A percentile compares a stretch with the other conserved stretches of the same genome.
phyloP scores from a whole-genome alignment of 2,329 filamentous ascomycete genomes.

The Talaromyces sp. region DNA sequence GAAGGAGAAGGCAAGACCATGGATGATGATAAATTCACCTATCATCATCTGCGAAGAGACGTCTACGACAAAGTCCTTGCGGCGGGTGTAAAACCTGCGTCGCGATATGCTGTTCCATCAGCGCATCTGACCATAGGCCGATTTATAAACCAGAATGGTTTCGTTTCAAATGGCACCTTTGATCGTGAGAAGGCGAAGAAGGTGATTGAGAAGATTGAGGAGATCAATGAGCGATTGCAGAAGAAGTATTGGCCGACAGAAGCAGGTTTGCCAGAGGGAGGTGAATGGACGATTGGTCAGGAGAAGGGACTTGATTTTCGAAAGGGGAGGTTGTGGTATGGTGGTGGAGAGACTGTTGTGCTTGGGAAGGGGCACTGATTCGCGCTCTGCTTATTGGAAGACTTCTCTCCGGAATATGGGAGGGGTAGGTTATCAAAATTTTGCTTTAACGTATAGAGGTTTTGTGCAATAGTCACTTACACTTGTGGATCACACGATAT shows the following conservation, averaged over 20 bases:
- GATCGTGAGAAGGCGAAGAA: slow-evolving; percentile 56
- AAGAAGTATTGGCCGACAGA: slow-evolving; percentile 65
- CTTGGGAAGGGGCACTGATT: slow-evolving; percentile 49
- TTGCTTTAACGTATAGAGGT: background rate
- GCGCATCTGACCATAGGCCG: slow-evolving; percentile 85
- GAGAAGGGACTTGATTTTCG: slow-evolving; percentile 76
- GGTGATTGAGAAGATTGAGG: slow-evolving; percentile 71
- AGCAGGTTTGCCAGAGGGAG: slow-evolving; percentile 47
- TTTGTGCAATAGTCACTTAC: background rate
- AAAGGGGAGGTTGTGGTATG: slow-evolving; percentile 81
- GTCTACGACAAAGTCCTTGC: slow-evolving; percentile 62
- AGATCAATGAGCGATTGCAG: slow-evolving; percentile 73
- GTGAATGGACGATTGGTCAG: slow-evolving; percentile 85
- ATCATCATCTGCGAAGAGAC: slow-evolving; percentile 85
- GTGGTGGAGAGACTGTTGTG: slow-evolving; percentile 68
- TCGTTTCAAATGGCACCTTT: slow-evolving; percentile 34
- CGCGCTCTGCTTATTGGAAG: background rate
- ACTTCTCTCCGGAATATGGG: no score
- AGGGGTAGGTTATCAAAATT: background rate
- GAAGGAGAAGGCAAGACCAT: slow-evolving; percentile 48
- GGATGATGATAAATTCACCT: slow-evolving; percentile 69
- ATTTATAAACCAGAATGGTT: slow-evolving; percentile 68
- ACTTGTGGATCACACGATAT: background rate
- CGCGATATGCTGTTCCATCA: slow-evolving; percentile 83
- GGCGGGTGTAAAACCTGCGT: slow-evolving; percentile 68